Evolutionary conservation across 2,329 filamentous ascomycete genomes (phyloP).

Genomic region (Claviceps pazoutovae): DNA sequence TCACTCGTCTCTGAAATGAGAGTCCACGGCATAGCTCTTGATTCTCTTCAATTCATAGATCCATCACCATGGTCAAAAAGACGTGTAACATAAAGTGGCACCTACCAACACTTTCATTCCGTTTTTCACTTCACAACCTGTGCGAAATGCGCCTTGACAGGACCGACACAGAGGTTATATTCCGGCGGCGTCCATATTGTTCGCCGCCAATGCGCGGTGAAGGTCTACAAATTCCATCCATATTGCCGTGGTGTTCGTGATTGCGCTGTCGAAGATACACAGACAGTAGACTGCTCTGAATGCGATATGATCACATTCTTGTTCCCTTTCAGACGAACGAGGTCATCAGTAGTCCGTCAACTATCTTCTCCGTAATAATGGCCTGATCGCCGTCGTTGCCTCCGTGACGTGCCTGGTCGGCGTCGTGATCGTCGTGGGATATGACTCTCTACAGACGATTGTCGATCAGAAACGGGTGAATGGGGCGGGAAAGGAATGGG

Average conservation of each 20-base stretch:
- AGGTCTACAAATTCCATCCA: neutral
- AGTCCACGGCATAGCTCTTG: too few species aligned
- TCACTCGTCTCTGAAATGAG: too few species aligned
- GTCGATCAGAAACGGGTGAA: constrained; percentile 1
- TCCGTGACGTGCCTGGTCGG: constrained; percentile 1
- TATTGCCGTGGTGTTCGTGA: constrained; percentile 2
- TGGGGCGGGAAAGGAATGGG: neutral
- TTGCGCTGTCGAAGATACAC: neutral
- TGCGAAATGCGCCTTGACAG: neutral
- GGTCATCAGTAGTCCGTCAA: neutral
- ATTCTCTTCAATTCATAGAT: too few species aligned
- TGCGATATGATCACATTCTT: neutral
- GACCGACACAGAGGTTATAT: neutral
- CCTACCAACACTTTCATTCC: neutral
- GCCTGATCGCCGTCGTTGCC: constrained; percentile 1
- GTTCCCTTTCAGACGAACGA: neutral
- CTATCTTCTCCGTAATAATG: constrained; percentile 4
- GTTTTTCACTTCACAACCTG: neutral
- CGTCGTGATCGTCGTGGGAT: neutral
- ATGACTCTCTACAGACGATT: constrained; percentile 1
- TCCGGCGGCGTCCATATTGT: neutral
- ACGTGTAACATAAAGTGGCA: neutral
- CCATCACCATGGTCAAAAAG: neutral
- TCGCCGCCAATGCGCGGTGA: neutral
- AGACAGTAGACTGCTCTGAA: neutral